These are phyloP conservation scores for Glonium stellatum DNA, from an alignment of 495 filamentous ascomycete species.

Conservation along the genomic window DNA sequence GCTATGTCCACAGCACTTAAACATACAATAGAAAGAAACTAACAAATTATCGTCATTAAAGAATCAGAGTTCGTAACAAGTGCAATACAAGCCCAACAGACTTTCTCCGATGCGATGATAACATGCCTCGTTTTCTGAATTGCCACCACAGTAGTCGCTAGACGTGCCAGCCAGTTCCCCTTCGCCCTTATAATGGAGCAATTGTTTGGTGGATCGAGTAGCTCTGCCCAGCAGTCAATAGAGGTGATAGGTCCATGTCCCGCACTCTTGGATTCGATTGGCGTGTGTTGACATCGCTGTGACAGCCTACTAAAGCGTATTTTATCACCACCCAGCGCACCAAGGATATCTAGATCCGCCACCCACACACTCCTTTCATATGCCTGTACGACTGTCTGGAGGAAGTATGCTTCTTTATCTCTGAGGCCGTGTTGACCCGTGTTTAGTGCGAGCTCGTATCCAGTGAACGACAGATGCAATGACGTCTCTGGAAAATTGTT, in stretches of 20 bases:
- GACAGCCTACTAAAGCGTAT: no score
- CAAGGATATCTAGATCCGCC: constrained; percentile 36
- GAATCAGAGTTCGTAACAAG: no score
- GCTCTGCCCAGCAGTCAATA: neutral
- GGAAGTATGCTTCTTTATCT: constrained; percentile 28
- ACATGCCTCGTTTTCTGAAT: neutral
- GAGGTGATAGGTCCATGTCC: neutral
- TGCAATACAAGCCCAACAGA: neutral
- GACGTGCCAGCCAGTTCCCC: neutral
- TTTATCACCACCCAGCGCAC: constrained; percentile 6
- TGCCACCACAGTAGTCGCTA: neutral
- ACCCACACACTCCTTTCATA: constrained; percentile 37
- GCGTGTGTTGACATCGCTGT: neutral
- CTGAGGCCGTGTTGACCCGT: constrained; percentile 15
- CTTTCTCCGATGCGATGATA: neutral
- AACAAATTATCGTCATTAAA: no score
- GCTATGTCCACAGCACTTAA: neutral
- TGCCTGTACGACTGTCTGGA: constrained; percentile 35
- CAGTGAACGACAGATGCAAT: constrained; percentile 41
- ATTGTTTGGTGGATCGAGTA: neutral
- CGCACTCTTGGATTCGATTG: neutral
- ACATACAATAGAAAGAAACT: no score
- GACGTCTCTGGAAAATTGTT: constrained; percentile 35
- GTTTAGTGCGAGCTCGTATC: constrained; percentile 28
- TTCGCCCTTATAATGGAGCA: neutral